Percentiles rank a stretch among this genome's conserved stretches.
These are phyloP conservation scores for Magnaporthiopsis poae DNA, from an alignment of 2,329 filamentous ascomycete species.

Conservation along the genomic window DNA sequence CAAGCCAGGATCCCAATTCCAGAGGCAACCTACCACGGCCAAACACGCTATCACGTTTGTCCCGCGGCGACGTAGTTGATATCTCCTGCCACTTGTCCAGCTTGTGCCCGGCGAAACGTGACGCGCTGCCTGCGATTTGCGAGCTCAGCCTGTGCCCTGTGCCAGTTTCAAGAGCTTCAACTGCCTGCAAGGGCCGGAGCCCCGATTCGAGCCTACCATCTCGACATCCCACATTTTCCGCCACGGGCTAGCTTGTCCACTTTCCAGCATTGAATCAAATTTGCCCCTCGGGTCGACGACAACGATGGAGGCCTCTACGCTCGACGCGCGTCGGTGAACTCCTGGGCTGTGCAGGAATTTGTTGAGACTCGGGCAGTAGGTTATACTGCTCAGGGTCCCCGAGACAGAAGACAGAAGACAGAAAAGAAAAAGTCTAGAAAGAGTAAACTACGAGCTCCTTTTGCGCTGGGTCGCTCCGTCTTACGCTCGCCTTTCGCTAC, in stretches of 20 bases:
- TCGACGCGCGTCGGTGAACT: neutral
- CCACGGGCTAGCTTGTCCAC: neutral
- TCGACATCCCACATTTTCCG: neutral
- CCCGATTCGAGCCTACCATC: neutral
- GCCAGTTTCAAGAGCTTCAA: neutral
- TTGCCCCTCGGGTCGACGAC: neutral
- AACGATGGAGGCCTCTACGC: neutral
- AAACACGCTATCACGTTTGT: neutral
- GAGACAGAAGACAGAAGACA: neutral
- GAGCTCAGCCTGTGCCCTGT: neutral
- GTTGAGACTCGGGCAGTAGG: neutral
- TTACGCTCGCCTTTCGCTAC: neutral
- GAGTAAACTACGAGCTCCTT: neutral
- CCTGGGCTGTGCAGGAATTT: neutral
- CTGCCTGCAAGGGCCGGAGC: neutral
- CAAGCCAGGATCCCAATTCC: neutral
- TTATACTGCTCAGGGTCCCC: neutral
- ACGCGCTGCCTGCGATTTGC: neutral
- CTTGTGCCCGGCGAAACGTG: neutral
- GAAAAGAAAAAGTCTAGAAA: neutral
- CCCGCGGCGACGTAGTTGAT: no score
- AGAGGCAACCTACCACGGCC: neutral
- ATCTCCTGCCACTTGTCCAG: neutral
- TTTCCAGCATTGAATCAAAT: neutral
- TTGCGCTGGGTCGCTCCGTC: neutral